Evolutionary conservation across 805 yeast genomes (phyloP).

Genomic region (Yarrowia osloensis): DNA sequence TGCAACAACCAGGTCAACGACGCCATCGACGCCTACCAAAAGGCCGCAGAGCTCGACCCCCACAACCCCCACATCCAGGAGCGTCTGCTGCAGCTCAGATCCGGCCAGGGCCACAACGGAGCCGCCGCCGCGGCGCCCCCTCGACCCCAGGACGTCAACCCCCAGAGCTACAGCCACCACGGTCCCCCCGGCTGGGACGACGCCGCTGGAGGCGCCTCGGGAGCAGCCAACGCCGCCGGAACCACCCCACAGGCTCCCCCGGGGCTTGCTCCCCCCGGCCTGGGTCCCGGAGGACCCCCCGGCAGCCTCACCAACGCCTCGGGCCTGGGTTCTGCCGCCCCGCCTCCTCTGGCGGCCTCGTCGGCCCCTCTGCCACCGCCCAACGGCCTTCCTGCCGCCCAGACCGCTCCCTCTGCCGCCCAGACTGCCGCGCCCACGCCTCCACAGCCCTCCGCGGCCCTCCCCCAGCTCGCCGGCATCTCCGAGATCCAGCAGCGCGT

Average conservation of each 20-base stretch:
- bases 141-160: conserved; percentile 58
- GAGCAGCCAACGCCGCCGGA: background rate
- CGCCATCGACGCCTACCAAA: conserved; percentile 94
- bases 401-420: background rate
- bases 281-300: background rate
- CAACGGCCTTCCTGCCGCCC: background rate
- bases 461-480: conserved; percentile 34
- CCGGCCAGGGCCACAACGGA: conserved; percentile 36
- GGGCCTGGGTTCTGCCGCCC: background rate
- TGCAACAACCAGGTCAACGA: conserved; percentile 94
- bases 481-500: conserved; percentile 40
- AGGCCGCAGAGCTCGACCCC: conserved; percentile 94
- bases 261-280: background rate
- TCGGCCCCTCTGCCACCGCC: conserved; percentile 1
- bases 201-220: background rate
- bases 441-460: background rate
- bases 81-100: conserved; percentile 74
- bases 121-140: conserved; percentile 52
- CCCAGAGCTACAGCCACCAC: conserved; percentile 56
- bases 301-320: background rate
- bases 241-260: background rate
- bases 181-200: conserved; percentile 55
- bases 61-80: conserved; percentile 92
- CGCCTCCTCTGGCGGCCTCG: background rate
- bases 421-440: background rate